A percentile compares a stretch with the other conserved stretches of the same genome.
Evolutionary conservation across 1,139 yeast species (phyloP).

Genomic region (Taphrina pruni): DNA sequence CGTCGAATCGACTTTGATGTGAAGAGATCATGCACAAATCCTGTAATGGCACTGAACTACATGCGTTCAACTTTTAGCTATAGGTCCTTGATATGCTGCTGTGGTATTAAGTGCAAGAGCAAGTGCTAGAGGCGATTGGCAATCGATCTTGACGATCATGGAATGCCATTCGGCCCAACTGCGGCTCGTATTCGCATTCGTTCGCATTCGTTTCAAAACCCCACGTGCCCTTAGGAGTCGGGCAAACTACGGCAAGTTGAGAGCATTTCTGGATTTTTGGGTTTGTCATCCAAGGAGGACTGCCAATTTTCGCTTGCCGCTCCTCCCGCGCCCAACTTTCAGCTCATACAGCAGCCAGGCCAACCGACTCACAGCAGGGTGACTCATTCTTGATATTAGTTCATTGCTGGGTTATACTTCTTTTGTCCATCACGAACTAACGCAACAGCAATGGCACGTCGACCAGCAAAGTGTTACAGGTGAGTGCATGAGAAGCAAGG

Average conservation of each 20-base stretch:
- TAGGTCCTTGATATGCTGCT: too few relatives aligned
- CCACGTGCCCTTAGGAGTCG: neutral
- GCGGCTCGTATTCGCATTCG: too few relatives aligned
- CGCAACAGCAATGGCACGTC: slow-evolving; percentile 89
- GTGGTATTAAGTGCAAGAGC: too few relatives aligned
- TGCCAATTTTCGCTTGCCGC: slow-evolving; percentile 19
- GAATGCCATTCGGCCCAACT: too few relatives aligned
- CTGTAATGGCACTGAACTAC: too few relatives aligned
- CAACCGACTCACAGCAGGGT: neutral
- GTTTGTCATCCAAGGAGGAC: slow-evolving; percentile 11
- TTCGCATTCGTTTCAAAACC: too few relatives aligned
- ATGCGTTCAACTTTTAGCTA: too few relatives aligned
- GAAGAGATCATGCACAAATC: too few relatives aligned
- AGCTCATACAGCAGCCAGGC: neutral
- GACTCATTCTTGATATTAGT: slow-evolving; percentile 5
- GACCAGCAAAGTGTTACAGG: slow-evolving; percentile 99
- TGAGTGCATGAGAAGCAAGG: neutral
- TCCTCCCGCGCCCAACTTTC: slow-evolving; percentile 1
- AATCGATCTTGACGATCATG: too few relatives aligned
- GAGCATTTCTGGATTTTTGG: neutral
- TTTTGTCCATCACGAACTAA: slow-evolving; percentile 1
- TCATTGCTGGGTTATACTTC: neutral
- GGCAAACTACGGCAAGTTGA: neutral
- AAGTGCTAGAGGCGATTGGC: too few relatives aligned
- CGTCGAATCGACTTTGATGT: too few relatives aligned